Conservation (phyloP, 169 alveolate species). For the Condylostoma magnum region DNA sequence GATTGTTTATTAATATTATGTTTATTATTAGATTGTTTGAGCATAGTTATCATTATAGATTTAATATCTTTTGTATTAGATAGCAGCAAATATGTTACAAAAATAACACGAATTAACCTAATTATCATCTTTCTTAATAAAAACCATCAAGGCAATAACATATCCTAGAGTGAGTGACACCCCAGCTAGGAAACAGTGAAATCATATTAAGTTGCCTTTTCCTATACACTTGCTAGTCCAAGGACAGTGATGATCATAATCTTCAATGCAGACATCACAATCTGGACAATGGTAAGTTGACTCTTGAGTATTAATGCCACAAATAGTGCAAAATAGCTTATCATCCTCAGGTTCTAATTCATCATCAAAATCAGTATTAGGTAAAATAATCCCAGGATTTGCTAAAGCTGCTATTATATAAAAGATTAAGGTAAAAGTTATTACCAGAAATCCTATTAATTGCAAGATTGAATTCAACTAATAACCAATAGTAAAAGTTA, state of each 20-base stretch:
- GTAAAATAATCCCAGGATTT: not conserved
- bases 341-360: not conserved
- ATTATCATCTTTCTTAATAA: too few species aligned
- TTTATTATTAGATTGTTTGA: too few species aligned
- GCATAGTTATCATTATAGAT: too few species aligned
- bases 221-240: slow-evolving; percentile 77
- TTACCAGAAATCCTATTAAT: not conserved
- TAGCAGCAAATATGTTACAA: too few species aligned
- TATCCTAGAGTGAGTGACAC: not conserved
- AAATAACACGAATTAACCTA: too few species aligned
- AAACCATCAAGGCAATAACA: too few species aligned
- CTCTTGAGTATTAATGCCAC: not conserved
- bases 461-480: too few species aligned
- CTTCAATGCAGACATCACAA: slow-evolving; percentile 64
- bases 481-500: too few species aligned
- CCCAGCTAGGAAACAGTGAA: slow-evolving; percentile 34
- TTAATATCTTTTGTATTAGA: too few species aligned
- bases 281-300: slow-evolving; percentile 55
- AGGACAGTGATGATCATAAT: slow-evolving; percentile 73
- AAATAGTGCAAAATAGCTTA: not conserved
- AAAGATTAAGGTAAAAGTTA: not conserved
- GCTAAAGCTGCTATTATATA: not conserved
- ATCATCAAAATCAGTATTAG: not conserved
- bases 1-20: too few species aligned
- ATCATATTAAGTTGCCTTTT: slow-evolving; percentile 44